Conservation (phyloP, 306 rosid species). For the Medicago lupulina region DNA sequence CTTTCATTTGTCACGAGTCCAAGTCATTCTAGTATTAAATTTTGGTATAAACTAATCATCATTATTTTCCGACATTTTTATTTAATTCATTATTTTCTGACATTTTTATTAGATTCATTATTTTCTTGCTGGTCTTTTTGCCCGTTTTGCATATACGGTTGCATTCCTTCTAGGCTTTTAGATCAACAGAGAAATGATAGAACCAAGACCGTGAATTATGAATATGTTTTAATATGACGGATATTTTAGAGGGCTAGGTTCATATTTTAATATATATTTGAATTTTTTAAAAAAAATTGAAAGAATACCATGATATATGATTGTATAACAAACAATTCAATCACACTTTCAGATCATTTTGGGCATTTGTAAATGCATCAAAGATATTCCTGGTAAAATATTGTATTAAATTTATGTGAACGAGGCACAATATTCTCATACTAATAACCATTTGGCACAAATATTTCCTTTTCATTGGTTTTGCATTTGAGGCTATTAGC, state of each 20-base stretch:
- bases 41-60: not conserved
- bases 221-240: not conserved
- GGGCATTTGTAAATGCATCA: not conserved
- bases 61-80: not conserved
- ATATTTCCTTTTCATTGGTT: conserved; percentile 10
- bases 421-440: conserved; percentile 13
- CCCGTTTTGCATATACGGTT: not conserved
- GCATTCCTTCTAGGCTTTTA: not conserved
- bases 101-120: not conserved
- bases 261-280: no score
- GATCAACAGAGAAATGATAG: not conserved
- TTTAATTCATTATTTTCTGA: not conserved
- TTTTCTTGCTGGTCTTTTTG: not conserved
- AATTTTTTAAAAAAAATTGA: no score
- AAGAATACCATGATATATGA: no score
- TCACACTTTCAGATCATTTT: conserved; percentile 6
- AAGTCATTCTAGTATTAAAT: conserved; percentile 1
- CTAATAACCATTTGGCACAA: not conserved
- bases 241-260: no score
- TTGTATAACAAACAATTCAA: no score
- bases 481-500: conserved; percentile 30
- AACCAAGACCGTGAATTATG: not conserved
- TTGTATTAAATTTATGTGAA: not conserved
- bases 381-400: not conserved
- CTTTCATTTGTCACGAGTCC: not conserved